Evolutionary conservation across 148 eudicot genomes (phyloP).

Genomic region (Suaeda aralocaspica): DNA sequence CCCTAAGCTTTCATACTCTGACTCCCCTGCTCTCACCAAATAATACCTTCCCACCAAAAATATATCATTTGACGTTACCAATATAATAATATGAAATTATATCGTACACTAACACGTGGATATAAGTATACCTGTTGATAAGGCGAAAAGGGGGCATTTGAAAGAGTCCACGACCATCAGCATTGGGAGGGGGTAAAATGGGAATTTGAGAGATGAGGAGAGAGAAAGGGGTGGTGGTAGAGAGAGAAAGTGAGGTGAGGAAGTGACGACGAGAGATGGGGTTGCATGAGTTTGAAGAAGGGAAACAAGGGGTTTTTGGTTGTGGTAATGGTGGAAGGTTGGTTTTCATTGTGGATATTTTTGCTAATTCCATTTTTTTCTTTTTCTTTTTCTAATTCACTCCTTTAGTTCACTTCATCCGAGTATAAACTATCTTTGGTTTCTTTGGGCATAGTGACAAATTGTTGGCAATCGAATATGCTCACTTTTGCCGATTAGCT

Average conservation of each 20-base stretch:
- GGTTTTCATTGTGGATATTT: constrained; percentile 21
- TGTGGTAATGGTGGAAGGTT: constrained; percentile 22
- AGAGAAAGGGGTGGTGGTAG: constrained; percentile 44
- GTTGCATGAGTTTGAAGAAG: constrained; percentile 17
- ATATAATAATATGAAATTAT: no score
- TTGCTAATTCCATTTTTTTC: constrained; percentile 18
- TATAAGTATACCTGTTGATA: constrained; percentile 53
- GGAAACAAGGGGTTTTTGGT: constrained; percentile 14
- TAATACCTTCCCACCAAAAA: constrained; percentile 55
- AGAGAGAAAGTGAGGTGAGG: constrained; percentile 53
- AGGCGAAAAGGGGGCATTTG: constrained; percentile 96
- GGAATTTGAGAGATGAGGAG: constrained; percentile 18
- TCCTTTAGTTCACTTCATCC: no score
- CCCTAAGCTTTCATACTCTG: constrained; percentile 76
- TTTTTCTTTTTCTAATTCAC: no score
- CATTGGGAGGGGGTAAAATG: constrained; percentile 27
- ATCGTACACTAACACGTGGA: no score
- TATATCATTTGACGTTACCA: no score
- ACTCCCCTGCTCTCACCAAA: constrained; percentile 95
- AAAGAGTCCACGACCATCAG: constrained; percentile 84
- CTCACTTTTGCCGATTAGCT: no score
- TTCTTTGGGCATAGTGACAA: no score
- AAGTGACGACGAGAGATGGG: constrained; percentile 50
- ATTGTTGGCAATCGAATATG: no score
- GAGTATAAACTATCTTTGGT: no score